Conservation (phyloP, 306 rosid species). For the Nissolia schottii region DNA sequence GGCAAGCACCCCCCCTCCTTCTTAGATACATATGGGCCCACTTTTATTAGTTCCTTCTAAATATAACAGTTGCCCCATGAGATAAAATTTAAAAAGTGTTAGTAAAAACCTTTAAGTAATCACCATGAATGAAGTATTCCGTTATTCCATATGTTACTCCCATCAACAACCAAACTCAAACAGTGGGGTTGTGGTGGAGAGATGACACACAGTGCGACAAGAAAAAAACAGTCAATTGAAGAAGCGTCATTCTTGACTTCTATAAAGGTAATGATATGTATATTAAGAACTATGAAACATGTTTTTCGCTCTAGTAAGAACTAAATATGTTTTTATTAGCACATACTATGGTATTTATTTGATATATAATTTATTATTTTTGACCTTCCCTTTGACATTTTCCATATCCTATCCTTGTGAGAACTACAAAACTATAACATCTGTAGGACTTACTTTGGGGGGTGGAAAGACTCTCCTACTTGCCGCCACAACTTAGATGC, state of each 20-base stretch:
- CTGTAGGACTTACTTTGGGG: conserved; percentile 64
- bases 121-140: neutral
- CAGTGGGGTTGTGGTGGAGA: neutral
- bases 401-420: neutral
- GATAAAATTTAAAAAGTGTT: too few species aligned
- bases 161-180: neutral
- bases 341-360: too few species aligned
- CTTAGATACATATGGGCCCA: neutral
- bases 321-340: too few species aligned
- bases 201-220: neutral
- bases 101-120: too few species aligned
- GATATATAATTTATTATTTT: too few species aligned
- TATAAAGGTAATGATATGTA: neutral
- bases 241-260: neutral
- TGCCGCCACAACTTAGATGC: conserved; percentile 81
- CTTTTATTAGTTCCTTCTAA: neutral
- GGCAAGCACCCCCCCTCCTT: neutral
- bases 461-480: conserved; percentile 92
- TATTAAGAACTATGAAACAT: too few species aligned
- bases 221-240: neutral
- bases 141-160: neutral
- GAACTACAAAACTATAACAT: conserved; percentile 2
- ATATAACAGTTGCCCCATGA: neutral
- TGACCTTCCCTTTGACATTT: too few species aligned
- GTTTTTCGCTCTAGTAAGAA: neutral